Percentiles rank a stretch among this genome's conserved stretches.
phyloP scores from a whole-genome alignment of 345 rosid genomes.

The Lagerstroemia speciosa region DNA sequence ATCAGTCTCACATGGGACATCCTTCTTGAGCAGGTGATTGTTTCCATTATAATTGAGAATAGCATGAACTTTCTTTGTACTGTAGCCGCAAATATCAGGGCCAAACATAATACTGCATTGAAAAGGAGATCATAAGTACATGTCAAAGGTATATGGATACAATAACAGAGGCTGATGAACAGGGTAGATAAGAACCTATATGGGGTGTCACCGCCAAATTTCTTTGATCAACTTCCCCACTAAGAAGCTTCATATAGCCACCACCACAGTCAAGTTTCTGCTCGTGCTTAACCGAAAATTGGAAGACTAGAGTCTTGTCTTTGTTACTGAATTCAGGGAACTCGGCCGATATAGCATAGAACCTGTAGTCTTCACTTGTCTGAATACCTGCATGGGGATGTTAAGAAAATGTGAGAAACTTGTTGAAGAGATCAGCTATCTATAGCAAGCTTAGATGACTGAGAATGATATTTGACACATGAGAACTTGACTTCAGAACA shows the following conservation, averaged over 20 bases:
- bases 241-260: conserved; percentile 95
- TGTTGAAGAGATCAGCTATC: not conserved
- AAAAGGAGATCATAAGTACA: conserved; percentile 4
- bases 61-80: conserved; percentile 97
- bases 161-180: not conserved
- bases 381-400: conserved; percentile 51
- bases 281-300: conserved; percentile 94
- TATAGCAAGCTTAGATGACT: not conserved
- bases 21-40: conserved; percentile 94
- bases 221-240: conserved; percentile 82
- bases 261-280: conserved; percentile 99
- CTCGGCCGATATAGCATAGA: conserved; percentile 95
- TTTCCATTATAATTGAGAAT: conserved; percentile 72
- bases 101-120: conserved; percentile 94
- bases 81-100: conserved; percentile 94
- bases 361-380: conserved; percentile 92
- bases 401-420: not conserved
- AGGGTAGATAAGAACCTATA: conserved; percentile 44
- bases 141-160: not conserved
- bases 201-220: conserved; percentile 93
- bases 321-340: conserved; percentile 90
- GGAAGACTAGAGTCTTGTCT: conserved; percentile 84
- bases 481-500: not conserved
- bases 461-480: not conserved
- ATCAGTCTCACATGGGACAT: conserved; percentile 97